Evolutionary conservation across 2,329 filamentous ascomycete species (phyloP).

Genomic region (Nectriaceae sp.): DNA sequence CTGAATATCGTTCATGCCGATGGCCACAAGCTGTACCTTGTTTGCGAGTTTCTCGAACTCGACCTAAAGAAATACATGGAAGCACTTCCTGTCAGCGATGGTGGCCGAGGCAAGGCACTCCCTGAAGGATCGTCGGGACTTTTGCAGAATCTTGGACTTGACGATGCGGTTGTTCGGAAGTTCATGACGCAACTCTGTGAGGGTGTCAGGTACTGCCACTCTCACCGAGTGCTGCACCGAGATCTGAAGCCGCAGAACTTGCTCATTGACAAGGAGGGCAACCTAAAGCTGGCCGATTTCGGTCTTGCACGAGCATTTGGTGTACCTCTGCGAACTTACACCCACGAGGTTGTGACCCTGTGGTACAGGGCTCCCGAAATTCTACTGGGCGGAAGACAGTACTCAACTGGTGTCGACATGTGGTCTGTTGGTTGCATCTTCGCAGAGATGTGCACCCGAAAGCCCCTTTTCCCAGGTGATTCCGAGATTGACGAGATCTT

Average conservation of each 20-base stretch:
- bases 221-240: conserved; percentile 82
- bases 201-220: conserved; percentile 85
- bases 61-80: conserved; percentile 98
- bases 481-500: conserved; percentile 60
- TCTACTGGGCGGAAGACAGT: conserved; percentile 85
- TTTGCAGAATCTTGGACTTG: conserved; percentile 69
- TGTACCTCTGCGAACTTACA: conserved; percentile 88
- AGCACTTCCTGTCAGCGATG: conserved; percentile 78
- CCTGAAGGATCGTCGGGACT: conserved; percentile 72
- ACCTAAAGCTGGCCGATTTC: conserved; percentile 89
- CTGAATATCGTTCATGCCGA: conserved; percentile 94
- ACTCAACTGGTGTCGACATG: conserved; percentile 94
- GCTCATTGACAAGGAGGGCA: conserved; percentile 82
- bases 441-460: conserved; percentile 93
- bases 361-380: conserved; percentile 95
- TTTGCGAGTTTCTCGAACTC: conserved; percentile 88
- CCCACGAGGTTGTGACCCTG: conserved; percentile 91
- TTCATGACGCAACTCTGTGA: conserved; percentile 89
- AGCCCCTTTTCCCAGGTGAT: conserved; percentile 89
- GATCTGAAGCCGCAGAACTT: conserved; percentile 91
- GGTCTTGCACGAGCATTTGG: conserved; percentile 88
- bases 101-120: conserved; percentile 81
- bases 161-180: conserved; percentile 82
- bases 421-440: conserved; percentile 96
- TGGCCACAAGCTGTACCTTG: conserved; percentile 91